Percentiles rank a stretch among this genome's conserved stretches.
phyloP scores from a whole-genome alignment of 108 stramenopile genomes.

The Parietichytrium sp. region DNA sequence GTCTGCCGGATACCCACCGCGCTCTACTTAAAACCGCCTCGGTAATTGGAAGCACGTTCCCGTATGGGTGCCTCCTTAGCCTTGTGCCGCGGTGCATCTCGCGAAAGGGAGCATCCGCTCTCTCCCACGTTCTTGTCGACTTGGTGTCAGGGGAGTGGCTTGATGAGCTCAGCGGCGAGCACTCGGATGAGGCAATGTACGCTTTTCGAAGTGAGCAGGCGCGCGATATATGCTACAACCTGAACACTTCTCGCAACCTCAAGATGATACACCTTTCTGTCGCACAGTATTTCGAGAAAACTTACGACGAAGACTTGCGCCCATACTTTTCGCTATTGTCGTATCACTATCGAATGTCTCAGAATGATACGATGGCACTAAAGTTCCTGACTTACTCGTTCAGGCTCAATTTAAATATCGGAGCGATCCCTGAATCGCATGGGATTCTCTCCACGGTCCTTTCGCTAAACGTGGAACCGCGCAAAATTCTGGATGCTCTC shows the following conservation, averaged over 20 bases:
- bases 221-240: constrained; percentile 17
- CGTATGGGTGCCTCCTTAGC: background rate
- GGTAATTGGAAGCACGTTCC: background rate
- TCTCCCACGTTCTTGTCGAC: background rate
- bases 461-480: no score
- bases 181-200: background rate
- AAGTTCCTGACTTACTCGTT: constrained; percentile 31
- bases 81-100: background rate
- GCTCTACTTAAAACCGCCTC: constrained; percentile 33
- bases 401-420: background rate
- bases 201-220: background rate
- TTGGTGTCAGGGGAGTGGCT: constrained; percentile 1
- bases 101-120: background rate
- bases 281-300: constrained; percentile 26
- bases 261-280: background rate
- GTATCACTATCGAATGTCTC: background rate
- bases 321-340: background rate
- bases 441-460: no score
- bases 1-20: constrained; percentile 1
- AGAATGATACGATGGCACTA: constrained; percentile 26
- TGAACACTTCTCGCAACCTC: constrained; percentile 15
- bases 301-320: constrained; percentile 31
- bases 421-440: constrained; percentile 14
- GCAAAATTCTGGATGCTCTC: no score
- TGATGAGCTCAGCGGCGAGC: background rate